A percentile compares a stretch with the other conserved stretches of the same genome.
Evolutionary conservation across 495 filamentous ascomycete species (phyloP).

Genomic region (Tuber melanosporum): DNA sequence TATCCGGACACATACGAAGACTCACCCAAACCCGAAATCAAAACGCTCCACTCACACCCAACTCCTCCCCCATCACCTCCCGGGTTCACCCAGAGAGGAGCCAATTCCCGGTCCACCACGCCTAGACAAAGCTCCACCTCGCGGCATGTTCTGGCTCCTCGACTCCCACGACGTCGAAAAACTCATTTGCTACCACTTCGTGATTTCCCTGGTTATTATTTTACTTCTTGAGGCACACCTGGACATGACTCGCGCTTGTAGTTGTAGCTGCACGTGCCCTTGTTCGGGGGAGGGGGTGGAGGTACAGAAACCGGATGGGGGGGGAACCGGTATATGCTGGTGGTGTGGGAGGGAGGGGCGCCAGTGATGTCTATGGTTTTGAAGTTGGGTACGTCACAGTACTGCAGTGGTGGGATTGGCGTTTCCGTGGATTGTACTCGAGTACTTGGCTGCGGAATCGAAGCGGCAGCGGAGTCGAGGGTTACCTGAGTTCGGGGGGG

Average conservation of each 20-base stretch:
- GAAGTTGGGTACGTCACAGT: no score
- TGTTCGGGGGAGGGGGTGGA: neutral
- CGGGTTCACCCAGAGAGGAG: neutral
- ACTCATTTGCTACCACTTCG: neutral
- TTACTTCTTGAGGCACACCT: neutral
- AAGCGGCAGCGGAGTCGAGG: no score
- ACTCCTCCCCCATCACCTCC: neutral
- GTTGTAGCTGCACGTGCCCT: neutral
- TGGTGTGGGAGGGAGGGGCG: neutral
- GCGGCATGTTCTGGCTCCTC: neutral
- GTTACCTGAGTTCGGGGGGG: no score
- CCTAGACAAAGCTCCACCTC: neutral
- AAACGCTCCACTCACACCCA: neutral
- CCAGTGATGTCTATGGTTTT: neutral
- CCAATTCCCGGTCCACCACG: neutral
- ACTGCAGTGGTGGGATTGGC: no score
- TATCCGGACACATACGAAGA: neutral
- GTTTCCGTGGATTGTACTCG: no score
- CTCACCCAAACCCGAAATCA: neutral
- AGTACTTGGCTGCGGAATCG: no score
- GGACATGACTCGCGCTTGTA: neutral
- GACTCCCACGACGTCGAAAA: neutral
- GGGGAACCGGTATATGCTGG: neutral
- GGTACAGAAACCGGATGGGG: neutral
- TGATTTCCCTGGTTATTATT: neutral